phyloP scores from a whole-genome alignment of 768 basidiomycete genomes.

The Roridomyces roridus region DNA sequence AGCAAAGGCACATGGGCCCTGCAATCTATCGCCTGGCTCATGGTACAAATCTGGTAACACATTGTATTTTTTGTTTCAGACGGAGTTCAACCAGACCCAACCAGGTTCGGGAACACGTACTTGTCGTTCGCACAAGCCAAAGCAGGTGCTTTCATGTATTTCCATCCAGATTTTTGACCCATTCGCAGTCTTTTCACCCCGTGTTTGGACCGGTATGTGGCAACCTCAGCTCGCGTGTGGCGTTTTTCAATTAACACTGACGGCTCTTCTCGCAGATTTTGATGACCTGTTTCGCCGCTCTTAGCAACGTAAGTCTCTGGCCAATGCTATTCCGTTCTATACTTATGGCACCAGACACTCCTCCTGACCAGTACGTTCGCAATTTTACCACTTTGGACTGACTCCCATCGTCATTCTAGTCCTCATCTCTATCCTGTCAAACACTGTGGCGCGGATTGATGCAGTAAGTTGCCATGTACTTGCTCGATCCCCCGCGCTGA shows the following conservation, averaged over 20 bases:
- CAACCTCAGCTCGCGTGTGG: conserved; percentile 14
- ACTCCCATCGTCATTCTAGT: conserved; percentile 41
- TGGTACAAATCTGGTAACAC: conserved; percentile 57
- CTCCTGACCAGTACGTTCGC: conserved; percentile 73
- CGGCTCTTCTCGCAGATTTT: conserved; percentile 45
- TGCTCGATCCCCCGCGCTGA: conserved; percentile 2
- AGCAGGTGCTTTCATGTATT: not conserved
- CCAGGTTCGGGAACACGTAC: conserved; percentile 85
- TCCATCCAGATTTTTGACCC: conserved; percentile 46
- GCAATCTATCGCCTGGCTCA: conserved; percentile 77
- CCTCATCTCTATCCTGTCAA: conserved; percentile 89
- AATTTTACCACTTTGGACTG: conserved; percentile 5
- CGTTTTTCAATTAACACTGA: not conserved
- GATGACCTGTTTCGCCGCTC: conserved; percentile 80
- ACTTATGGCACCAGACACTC: conserved; percentile 60
- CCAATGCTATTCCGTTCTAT: no score
- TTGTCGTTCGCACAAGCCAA: conserved; percentile 34
- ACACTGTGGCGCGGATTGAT: conserved; percentile 86
- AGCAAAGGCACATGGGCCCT: conserved; percentile 36
- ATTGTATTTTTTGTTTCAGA: not conserved
- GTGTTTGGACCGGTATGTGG: conserved; percentile 65
- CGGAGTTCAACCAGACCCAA: no score
- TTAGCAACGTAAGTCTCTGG: conserved; percentile 30
- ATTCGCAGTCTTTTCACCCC: conserved; percentile 67
- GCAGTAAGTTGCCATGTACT: conserved; percentile 42